A percentile compares a stretch with the other conserved stretches of the same genome.
These are phyloP conservation scores for Orychophragmus violaceus DNA, from an alignment of 345 rosid genomes.

Conservation along the genomic window DNA sequence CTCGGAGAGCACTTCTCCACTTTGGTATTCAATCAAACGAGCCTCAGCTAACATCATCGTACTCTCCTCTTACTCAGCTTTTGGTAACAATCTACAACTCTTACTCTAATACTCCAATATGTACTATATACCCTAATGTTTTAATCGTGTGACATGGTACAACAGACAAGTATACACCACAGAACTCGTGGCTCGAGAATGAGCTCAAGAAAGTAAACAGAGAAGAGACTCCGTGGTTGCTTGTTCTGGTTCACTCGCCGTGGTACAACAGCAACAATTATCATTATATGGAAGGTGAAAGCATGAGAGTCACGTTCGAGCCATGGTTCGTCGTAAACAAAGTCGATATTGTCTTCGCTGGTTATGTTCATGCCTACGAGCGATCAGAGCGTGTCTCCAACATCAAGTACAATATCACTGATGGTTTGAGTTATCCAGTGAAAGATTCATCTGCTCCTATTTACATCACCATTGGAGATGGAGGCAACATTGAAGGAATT, in stretches of 20 bases:
- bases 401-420: conserved; percentile 43
- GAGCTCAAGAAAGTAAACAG: conserved; percentile 37
- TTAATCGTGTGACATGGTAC: neutral
- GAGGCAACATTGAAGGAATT: conserved; percentile 73
- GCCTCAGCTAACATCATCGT: conserved; percentile 44
- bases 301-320: conserved; percentile 45
- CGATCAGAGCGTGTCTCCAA: conserved; percentile 49
- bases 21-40: conserved; percentile 51
- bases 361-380: conserved; percentile 50
- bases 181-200: conserved; percentile 26
- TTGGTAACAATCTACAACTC: conserved; percentile 20
- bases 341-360: conserved; percentile 46
- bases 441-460: conserved; percentile 49
- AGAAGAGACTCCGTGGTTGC: conserved; percentile 35
- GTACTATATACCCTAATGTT: neutral
- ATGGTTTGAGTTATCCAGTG: conserved; percentile 38
- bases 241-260: conserved; percentile 23
- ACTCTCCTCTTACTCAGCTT: conserved; percentile 45
- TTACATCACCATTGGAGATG: conserved; percentile 62
- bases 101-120: neutral
- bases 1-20: conserved; percentile 36
- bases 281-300: conserved; percentile 51
- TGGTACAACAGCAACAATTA: conserved; percentile 36
- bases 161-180: conserved; percentile 37
- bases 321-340: conserved; percentile 41